A percentile compares a stretch with the other conserved stretches of the same genome.
Conservation (phyloP, 768 basidiomycete species). For the Boletus vinaceobasis region DNA sequence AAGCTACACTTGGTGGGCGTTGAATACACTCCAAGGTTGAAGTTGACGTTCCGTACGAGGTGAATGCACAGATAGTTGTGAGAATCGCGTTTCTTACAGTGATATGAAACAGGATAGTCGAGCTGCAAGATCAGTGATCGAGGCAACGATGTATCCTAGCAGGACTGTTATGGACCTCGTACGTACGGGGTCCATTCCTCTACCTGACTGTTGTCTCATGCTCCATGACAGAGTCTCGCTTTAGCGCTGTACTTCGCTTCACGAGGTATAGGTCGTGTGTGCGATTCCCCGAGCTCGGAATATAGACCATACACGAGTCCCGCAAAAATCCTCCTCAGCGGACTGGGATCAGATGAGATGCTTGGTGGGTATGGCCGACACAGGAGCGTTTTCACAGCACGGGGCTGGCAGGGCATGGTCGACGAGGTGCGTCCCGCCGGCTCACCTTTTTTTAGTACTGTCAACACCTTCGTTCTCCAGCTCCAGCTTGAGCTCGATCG, state of each 20-base stretch:
- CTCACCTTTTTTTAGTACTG: background rate
- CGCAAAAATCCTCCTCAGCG: conserved; percentile 83
- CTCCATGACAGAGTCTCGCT: conserved; percentile 68
- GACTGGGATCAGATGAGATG: conserved; percentile 93
- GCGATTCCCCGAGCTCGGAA: conserved; percentile 32
- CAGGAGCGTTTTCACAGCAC: conserved; percentile 62
- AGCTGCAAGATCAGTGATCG: conserved; percentile 49
- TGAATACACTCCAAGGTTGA: conserved; percentile 57
- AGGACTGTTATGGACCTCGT: conserved; percentile 91
- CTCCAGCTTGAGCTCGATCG: conserved; percentile 87
- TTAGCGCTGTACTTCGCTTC: conserved; percentile 93
- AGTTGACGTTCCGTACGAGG: conserved; percentile 79
- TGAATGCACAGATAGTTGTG: conserved; percentile 27
- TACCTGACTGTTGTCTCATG: conserved; percentile 1
- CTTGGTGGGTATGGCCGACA: conserved; percentile 93
- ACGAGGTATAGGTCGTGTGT: conserved; percentile 64
- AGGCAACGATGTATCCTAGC: conserved; percentile 74
- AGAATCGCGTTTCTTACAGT: conserved; percentile 2
- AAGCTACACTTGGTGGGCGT: background rate
- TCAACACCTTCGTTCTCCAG: conserved; percentile 37
- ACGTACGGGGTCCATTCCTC: conserved; percentile 21
- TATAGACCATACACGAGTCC: conserved; percentile 57
- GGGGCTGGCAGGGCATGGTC: conserved; percentile 74
- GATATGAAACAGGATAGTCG: conserved; percentile 56
- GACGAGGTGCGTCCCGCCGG: conserved; percentile 56